Base-by-base conservation (phyloP, 2,329 filamentous ascomycete genomes). In the Colletotrichum godetiae region DNA sequence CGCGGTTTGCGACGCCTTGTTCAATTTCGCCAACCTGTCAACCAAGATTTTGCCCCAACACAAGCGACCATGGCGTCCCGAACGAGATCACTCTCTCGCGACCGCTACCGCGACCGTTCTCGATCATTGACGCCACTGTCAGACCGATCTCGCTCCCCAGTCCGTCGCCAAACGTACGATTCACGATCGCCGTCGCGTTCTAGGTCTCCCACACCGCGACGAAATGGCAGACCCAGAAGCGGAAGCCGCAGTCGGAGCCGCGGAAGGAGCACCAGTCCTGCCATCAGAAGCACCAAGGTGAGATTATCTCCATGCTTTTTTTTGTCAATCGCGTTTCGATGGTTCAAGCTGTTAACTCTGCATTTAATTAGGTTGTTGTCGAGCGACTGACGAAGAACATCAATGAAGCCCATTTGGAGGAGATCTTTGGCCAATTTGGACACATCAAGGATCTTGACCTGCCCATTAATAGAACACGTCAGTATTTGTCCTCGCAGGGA, bases 331-430 rank as follows among this genome's bases (percentile, higher is more conserved):
- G 49, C 27, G 4, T n/a, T 55, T 27, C 52, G 33, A 68, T 6
- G 13, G 13, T 55, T 31, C 53, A 12, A 22, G 27, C 55, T 53
- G 73, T 52, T 57, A 22, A 73, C 49, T 12, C 15, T 59, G 61
- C 46, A 27, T 31, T 56, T 22, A 8, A 37, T n/a, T 52, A 98
- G 94, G 95, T 99, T 80, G 95, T 99, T 22, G 93, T 99, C 59
- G 97, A 99, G 83, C 95, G 97, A 75, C 88, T 99, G 79, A 97
- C 96, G 4, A 98, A 97, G 82, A 98, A 98, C 79, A 93, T 99
- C 77, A 97, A 94, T 72, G 94, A 96, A 81, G 90, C 90, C 22
- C 97, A 99, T 79, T 86, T 99, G 7, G 90, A 91, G 76, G 97
- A 99, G 81, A 98, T 99, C 73, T 99, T 99, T 80, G 93, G 94